These are phyloP conservation scores for Colletotrichum cordylinicola DNA, from an alignment of 2,329 filamentous ascomycete genomes.

Conservation along the genomic window DNA sequence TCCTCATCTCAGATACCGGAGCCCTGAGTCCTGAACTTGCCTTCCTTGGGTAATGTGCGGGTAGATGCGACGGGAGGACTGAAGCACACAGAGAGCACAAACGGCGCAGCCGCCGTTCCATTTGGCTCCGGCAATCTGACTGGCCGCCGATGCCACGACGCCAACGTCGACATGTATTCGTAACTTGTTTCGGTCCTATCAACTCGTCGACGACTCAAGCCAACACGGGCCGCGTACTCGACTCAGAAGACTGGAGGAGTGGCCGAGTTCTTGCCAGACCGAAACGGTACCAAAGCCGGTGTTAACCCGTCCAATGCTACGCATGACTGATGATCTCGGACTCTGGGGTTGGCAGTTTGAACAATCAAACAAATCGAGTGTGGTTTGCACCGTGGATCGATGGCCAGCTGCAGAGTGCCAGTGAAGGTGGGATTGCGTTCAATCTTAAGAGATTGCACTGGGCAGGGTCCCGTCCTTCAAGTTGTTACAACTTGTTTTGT, in stretches of 20 bases:
- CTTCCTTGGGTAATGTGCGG: background rate
- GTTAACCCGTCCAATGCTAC: background rate
- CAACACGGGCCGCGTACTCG: background rate
- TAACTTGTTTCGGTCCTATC: background rate
- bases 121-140: background rate
- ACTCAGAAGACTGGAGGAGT: background rate
- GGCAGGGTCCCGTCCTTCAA: slow-evolving; percentile 9
- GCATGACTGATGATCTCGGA: background rate
- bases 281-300: background rate
- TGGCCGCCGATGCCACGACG: background rate
- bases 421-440: slow-evolving; percentile 10
- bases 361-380: background rate
- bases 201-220: background rate
- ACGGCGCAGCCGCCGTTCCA: background rate
- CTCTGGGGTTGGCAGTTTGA: background rate
- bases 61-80: background rate
- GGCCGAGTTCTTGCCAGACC: background rate
- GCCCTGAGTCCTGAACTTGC: too few species aligned
- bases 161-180: background rate
- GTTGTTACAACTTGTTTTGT: background rate
- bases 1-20: too few species aligned
- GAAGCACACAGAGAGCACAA: background rate
- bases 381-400: background rate
- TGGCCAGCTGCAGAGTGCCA: slow-evolving; percentile 8
- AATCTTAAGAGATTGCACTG: slow-evolving; percentile 15